phyloP scores from a whole-genome alignment of 306 rosid genomes.

The Malus sylvestris region DNA sequence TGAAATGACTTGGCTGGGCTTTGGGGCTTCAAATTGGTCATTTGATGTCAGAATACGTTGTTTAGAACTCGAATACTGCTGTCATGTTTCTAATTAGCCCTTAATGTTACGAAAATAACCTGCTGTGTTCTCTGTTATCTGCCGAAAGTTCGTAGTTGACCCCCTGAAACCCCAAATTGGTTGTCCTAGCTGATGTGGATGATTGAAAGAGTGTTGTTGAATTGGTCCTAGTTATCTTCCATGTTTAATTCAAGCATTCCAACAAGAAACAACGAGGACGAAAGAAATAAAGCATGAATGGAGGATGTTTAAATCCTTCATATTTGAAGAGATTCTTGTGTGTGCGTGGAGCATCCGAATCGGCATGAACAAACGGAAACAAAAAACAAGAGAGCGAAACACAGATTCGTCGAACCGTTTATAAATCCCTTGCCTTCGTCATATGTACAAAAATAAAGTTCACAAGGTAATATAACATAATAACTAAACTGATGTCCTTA shows the following conservation, averaged over 20 bases:
- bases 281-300: not conserved
- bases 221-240: not conserved
- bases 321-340: not conserved
- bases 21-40: slow-evolving; percentile 9
- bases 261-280: not conserved
- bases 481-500: no score
- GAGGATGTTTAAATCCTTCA: not conserved
- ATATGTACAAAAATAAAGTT: not conserved
- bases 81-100: not conserved
- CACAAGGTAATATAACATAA: not conserved
- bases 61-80: not conserved
- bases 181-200: not conserved
- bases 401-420: not conserved
- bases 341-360: no score
- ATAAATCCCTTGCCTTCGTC: not conserved
- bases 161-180: not conserved
- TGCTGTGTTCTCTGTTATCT: not conserved
- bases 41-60: slow-evolving; percentile 21
- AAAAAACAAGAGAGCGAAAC: not conserved
- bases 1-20: slow-evolving; percentile 10
- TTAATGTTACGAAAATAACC: not conserved
- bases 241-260: not conserved
- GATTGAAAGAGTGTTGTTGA: not conserved
- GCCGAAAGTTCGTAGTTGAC: not conserved
- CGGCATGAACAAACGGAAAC: no score